Conservation (phyloP, 2,329 filamentous ascomycete species). For the Colletotrichum trifolii region DNA sequence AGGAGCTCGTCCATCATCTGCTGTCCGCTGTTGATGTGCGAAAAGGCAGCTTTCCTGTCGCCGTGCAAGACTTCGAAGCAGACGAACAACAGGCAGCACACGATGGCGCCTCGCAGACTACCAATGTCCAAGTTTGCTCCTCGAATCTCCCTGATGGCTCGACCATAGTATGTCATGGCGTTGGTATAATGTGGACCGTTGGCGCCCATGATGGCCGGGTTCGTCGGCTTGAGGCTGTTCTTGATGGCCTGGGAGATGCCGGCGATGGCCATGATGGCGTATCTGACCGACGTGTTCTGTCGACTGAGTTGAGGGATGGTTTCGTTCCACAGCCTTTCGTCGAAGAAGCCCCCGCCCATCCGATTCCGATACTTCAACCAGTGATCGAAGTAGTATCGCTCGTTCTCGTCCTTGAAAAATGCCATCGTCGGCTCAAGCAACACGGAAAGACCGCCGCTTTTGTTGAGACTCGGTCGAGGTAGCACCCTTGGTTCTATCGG, state of each 20-base stretch:
- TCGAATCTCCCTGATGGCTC: conserved; percentile 44
- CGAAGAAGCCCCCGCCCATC: conserved; percentile 45
- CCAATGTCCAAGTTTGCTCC: conserved; percentile 32
- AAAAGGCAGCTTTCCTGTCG: conserved; percentile 47
- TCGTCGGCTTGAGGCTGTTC: conserved; percentile 21
- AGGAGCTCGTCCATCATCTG: conserved; percentile 50
- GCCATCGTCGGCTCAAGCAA: conserved; percentile 1
- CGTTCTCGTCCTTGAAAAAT: conserved; percentile 37
- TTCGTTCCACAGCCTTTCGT: conserved; percentile 48
- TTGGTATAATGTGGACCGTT: conserved; percentile 42
- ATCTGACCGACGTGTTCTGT: conserved; percentile 47
- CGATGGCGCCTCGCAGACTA: conserved; percentile 43
- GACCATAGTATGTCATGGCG: conserved; percentile 48
- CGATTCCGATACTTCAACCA: conserved; percentile 40
- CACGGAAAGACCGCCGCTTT: neutral
- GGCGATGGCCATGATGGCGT: conserved; percentile 51
- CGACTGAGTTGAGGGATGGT: conserved; percentile 48
- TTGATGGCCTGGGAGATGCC: conserved; percentile 43
- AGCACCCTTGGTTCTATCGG: neutral
- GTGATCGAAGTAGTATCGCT: conserved; percentile 43
- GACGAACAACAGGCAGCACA: conserved; percentile 51
- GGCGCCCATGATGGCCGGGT: conserved; percentile 25
- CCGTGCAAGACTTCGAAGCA: conserved; percentile 52
- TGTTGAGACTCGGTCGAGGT: neutral
- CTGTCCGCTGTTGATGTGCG: conserved; percentile 51